Conservation (phyloP, 2,329 filamentous ascomycete species). For the Whalleya microplaca region DNA sequence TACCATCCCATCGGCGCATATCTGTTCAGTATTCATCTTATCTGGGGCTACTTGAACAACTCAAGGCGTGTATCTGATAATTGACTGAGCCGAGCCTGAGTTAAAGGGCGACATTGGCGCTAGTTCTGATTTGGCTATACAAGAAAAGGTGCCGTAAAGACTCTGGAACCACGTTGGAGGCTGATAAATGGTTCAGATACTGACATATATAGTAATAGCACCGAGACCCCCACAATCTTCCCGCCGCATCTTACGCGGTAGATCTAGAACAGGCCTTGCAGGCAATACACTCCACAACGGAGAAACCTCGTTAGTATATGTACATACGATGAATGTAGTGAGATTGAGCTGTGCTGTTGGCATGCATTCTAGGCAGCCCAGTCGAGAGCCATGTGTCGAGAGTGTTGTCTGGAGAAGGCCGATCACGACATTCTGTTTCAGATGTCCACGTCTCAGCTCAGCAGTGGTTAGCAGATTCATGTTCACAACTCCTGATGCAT, state of each 20-base stretch:
- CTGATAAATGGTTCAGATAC: not conserved
- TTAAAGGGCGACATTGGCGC: too few relatives aligned
- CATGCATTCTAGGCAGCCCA: not conserved
- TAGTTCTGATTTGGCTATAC: too few relatives aligned
- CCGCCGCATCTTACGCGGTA: slow-evolving; percentile 1
- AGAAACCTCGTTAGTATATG: slow-evolving; percentile 3
- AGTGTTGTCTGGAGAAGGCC: not conserved
- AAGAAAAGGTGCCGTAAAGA: too few relatives aligned
- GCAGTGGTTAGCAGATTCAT: not conserved
- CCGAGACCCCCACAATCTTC: not conserved
- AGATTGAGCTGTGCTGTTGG: too few relatives aligned
- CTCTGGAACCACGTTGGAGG: not conserved
- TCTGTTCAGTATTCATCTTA: too few relatives aligned
- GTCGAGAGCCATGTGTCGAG: not conserved
- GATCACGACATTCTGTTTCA: not conserved
- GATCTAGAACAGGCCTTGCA: slow-evolving; percentile 4
- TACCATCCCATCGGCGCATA: too few relatives aligned
- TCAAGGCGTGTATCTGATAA: too few relatives aligned
- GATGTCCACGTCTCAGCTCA: not conserved
- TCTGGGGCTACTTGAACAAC: too few relatives aligned
- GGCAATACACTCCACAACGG: slow-evolving; percentile 3
- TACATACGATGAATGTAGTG: not conserved
- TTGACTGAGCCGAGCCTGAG: too few relatives aligned
- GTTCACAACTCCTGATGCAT: not conserved
- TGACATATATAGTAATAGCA: too few relatives aligned